These are phyloP conservation scores for Globisporangium radiosum DNA, from an alignment of 352 stramenopile genomes.

Conservation along the genomic window DNA sequence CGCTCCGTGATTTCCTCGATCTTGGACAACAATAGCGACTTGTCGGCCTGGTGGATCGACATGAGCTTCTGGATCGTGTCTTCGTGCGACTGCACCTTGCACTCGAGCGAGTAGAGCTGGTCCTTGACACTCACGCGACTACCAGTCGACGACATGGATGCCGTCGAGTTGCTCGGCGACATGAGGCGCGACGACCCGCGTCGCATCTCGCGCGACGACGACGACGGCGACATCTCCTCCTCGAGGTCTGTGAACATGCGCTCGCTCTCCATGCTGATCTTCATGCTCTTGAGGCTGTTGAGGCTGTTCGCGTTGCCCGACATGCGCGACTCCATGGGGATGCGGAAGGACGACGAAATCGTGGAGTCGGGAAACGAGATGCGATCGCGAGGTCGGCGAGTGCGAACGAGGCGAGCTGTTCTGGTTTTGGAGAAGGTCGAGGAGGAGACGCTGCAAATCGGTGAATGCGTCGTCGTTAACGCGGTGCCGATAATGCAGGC, in stretches of 20 bases:
- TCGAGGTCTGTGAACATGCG: conserved; percentile 77
- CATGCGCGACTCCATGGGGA: conserved; percentile 54
- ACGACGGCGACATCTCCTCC: conserved; percentile 53
- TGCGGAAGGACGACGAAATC: conserved; percentile 4
- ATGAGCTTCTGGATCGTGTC: conserved; percentile 83
- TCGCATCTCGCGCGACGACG: conserved; percentile 48
- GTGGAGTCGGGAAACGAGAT: background rate
- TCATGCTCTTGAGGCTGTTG: conserved; percentile 82
- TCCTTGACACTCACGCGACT: conserved; percentile 70
- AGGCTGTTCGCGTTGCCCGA: conserved; percentile 51
- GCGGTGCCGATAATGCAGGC: too few relatives aligned
- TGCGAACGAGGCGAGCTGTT: background rate
- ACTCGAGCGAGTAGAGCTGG: conserved; percentile 70
- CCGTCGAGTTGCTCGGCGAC: conserved; percentile 46
- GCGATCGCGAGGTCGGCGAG: background rate
- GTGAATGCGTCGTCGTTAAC: background rate
- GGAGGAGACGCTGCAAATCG: background rate
- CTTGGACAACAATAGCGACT: conserved; percentile 66
- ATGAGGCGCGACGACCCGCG: conserved; percentile 48
- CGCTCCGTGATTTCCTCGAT: conserved; percentile 79
- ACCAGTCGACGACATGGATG: conserved; percentile 18
- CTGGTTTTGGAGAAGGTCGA: background rate
- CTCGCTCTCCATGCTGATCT: conserved; percentile 77
- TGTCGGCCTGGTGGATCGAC: conserved; percentile 77
- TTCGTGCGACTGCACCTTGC: conserved; percentile 73